Percentiles rank a stretch among this genome's conserved stretches.
These are phyloP conservation scores for Clonostachys byssicola DNA, from an alignment of 2,329 filamentous ascomycete species.

Conservation along the genomic window DNA sequence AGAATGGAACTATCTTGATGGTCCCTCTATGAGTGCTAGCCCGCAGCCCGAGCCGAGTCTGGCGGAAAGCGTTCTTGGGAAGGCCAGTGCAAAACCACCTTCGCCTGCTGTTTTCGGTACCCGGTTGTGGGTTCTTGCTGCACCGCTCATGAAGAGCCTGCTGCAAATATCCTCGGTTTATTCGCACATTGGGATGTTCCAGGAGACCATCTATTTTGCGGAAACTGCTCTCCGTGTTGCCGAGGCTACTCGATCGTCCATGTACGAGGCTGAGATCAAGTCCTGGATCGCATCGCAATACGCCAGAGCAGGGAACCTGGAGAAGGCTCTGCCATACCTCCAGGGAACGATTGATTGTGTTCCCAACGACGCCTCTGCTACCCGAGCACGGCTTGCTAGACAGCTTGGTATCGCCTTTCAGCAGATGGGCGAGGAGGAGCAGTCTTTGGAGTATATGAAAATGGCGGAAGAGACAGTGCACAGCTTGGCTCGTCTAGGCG, in stretches of 20 bases:
- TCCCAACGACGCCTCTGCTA: conserved; percentile 28
- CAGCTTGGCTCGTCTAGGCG: conserved; percentile 22
- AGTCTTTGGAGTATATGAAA: conserved; percentile 35
- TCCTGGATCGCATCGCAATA: conserved; percentile 52
- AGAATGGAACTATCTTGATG: conserved; percentile 50
- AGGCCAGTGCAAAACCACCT: conserved; percentile 10
- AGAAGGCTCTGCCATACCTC: conserved; percentile 52
- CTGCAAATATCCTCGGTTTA: conserved; percentile 74
- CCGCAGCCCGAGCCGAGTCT: conserved; percentile 16
- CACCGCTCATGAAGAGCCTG: conserved; percentile 67
- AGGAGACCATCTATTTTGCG: conserved; percentile 83
- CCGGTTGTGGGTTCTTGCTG: conserved; percentile 75
- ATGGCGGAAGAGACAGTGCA: conserved; percentile 40
- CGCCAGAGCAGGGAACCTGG: conserved; percentile 52
- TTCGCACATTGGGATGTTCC: conserved; percentile 78
- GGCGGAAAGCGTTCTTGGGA: conserved; percentile 11
- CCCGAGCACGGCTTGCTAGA: conserved; percentile 40
- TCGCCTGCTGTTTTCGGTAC: conserved; percentile 31
- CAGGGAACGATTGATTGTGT: conserved; percentile 49
- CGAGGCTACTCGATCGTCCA: conserved; percentile 58
- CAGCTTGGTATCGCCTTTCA: conserved; percentile 52
- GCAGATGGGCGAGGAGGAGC: conserved; percentile 38
- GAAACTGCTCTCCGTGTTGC: conserved; percentile 81
- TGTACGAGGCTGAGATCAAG: conserved; percentile 50
- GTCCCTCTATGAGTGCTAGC: conserved; percentile 8